Conservation (phyloP, 1,284 basidiomycete species). For the Sutorius eximius region DNA sequence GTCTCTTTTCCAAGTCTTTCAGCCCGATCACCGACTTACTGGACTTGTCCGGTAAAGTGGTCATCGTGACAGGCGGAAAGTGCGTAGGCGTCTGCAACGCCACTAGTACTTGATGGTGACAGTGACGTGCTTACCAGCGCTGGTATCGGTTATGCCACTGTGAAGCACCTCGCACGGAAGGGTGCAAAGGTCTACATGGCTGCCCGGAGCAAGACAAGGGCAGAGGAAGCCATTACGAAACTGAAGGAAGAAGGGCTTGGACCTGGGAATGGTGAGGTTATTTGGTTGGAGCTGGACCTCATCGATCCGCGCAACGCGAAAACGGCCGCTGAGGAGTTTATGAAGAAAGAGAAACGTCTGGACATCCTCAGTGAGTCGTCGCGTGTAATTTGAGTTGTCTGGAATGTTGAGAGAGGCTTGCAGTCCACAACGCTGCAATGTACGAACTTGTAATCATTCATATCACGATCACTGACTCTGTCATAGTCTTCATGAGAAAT, state of each 20-base stretch:
- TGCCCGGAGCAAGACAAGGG: conserved; percentile 41
- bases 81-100: conserved; percentile 12
- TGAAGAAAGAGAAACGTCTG: conserved; percentile 46
- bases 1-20: conserved; percentile 23
- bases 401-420: background rate
- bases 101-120: background rate
- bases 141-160: conserved; percentile 47
- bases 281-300: conserved; percentile 49
- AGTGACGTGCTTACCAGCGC: conserved; percentile 27
- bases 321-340: conserved; percentile 46
- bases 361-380: conserved; percentile 50
- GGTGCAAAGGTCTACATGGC: conserved; percentile 50
- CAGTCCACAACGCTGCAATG: conserved; percentile 57
- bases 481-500: conserved; percentile 17
- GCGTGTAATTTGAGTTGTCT: background rate
- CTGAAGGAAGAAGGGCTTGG: conserved; percentile 40
- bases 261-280: conserved; percentile 40
- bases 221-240: conserved; percentile 39
- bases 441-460: conserved; percentile 23
- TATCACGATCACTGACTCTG: conserved; percentile 2
- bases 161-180: conserved; percentile 43
- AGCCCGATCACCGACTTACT: conserved; percentile 22
- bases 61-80: conserved; percentile 47
- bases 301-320: conserved; percentile 43
- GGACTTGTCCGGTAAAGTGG: conserved; percentile 38